Evolutionary conservation across 495 filamentous ascomycete species (phyloP), one percentile per base, ranked within the genome.

Genomic region (Cercophora samala): DNA sequence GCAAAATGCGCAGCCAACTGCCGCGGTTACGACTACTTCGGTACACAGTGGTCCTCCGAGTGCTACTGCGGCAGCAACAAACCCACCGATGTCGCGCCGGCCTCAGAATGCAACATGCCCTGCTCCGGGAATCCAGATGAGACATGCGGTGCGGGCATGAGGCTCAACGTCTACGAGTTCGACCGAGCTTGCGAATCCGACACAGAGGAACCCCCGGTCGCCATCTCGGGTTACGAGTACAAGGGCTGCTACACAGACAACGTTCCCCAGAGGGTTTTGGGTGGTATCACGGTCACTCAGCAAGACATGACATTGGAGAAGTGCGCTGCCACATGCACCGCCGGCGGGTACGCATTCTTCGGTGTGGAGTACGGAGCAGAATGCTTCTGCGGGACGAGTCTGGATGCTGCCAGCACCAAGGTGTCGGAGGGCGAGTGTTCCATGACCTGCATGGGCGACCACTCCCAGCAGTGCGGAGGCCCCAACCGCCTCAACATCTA

Each of bases 131-230:
- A 78, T 25, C 17, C 42, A 6, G 58, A 51, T 32, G 63, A 77
- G 62, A 68, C 63, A 58, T 78, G 76, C 52, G 79, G 79, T 53
- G 75, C 68, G 18, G 70, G 63, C 18, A 73, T 77, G 53, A 59
- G 73, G 5, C 63, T 82, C 5, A 75, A 72, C 52, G 59, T 84
- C n/a, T 83, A 79, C 22, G 68, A n/a, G 32, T 58, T 18, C 58
- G 51, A 60, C 1, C 3, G 11, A 21, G 24, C n/a, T 6, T 23
- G 5, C 4, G 26, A 29, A 25, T 29, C 1, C 4, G 26, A 29
- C 8, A 29, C 26, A 8, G 17, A 23, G 55, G 26, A 53, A 8
- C 19, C 62, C 80, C 60, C 60, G 11, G 22, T 18, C 6, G 25
- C 0, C 25, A 42, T 63, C 26, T 23, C 26, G 24, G 58, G 17